Evolutionary conservation across 2,329 filamentous ascomycete species (phyloP).

Genomic region (Calonectria honghensis): DNA sequence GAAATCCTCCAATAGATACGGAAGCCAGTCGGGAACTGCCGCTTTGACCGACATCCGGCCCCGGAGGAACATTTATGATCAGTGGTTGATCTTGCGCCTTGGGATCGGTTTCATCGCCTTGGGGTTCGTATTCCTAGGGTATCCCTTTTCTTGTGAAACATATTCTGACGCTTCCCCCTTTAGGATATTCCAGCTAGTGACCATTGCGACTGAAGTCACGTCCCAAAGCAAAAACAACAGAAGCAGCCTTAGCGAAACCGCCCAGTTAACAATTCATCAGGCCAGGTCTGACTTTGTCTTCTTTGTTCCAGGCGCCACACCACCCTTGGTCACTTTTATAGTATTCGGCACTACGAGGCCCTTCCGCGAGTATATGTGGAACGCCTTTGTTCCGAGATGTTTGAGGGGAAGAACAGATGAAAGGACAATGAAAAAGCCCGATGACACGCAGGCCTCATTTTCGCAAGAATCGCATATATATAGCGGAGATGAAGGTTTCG

Average conservation of each 20-base stretch:
- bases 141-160: background rate
- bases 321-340: constrained; percentile 41
- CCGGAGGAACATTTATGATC: constrained; percentile 64
- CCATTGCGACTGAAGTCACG: constrained; percentile 62
- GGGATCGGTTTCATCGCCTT: constrained; percentile 65
- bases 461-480: constrained; percentile 5
- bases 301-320: constrained; percentile 54
- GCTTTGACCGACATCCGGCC: background rate
- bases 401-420: constrained; percentile 1
- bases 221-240: constrained; percentile 57
- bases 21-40: constrained; percentile 12
- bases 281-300: constrained; percentile 45
- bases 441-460: constrained; percentile 18
- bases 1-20: constrained; percentile 21
- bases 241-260: constrained; percentile 53
- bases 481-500: background rate
- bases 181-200: constrained; percentile 61
- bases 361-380: constrained; percentile 41
- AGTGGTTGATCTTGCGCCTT: constrained; percentile 67
- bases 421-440: background rate
- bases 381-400: constrained; percentile 8
- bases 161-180: constrained; percentile 4
- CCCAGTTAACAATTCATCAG: constrained; percentile 58
- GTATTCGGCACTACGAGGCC: constrained; percentile 44
- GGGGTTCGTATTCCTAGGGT: constrained; percentile 52